Evolutionary conservation across 768 basidiomycete species (phyloP).

Genomic region (Mycena kentingensis): DNA sequence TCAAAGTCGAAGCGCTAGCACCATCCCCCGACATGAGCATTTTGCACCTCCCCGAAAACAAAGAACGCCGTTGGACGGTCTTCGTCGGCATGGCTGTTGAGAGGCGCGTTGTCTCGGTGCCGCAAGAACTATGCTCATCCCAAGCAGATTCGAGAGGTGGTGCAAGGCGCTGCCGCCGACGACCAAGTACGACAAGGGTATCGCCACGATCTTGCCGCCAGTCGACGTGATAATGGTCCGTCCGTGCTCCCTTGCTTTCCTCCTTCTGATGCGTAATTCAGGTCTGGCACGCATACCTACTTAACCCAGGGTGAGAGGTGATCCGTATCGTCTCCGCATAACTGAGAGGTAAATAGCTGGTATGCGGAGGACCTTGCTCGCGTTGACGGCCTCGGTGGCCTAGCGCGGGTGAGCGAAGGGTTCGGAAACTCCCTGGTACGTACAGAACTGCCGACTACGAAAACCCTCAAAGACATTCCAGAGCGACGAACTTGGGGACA

Average conservation of each 20-base stretch:
- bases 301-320: conserved; percentile 21
- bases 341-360: conserved; percentile 24
- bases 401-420: too few relatives aligned
- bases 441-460: too few relatives aligned
- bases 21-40: conserved; percentile 2
- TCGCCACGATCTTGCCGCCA: conserved; percentile 35
- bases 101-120: conserved; percentile 25
- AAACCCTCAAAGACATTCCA: too few relatives aligned
- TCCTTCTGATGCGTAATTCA: conserved; percentile 5
- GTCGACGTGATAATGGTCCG: conserved; percentile 41
- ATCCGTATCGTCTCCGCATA: conserved; percentile 17
- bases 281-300: conserved; percentile 40
- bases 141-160: conserved; percentile 36
- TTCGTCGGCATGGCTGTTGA: conserved; percentile 42
- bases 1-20: conserved; percentile 27
- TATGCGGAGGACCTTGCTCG: conserved; percentile 34
- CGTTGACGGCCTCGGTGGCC: too few relatives aligned
- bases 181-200: conserved; percentile 10
- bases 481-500: too few relatives aligned
- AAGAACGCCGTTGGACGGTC: conserved; percentile 36
- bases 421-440: too few relatives aligned
- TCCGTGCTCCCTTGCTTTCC: background rate
- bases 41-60: conserved; percentile 23
- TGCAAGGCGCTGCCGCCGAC: conserved; percentile 18
- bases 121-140: background rate